Evolutionary conservation across 768 basidiomycete species (phyloP), one percentile per base, ranked within the genome.

Genomic region (Cubamyces lactineus): DNA sequence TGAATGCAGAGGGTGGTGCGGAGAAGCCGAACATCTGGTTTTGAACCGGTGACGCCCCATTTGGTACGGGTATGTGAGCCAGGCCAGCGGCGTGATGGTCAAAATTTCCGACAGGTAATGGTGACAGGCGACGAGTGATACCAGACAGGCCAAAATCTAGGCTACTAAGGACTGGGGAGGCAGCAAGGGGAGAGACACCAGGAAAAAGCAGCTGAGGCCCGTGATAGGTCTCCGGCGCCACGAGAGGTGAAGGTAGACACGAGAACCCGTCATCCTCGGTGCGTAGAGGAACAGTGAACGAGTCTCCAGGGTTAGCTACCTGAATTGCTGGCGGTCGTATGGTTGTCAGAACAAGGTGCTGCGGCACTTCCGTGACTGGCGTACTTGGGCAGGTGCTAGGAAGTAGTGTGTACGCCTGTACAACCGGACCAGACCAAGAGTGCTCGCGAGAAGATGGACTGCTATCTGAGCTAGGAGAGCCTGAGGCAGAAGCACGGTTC

Each of bases 231-330:
- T 30, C 28, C 28, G 8, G 28, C 28, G 28, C 8, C 28, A 8
- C 28, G 28, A 30, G 8, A 8, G 28, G 28, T 15, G 46, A 23
- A 46, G 17, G 7, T 28, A 26, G 19, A 13, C 38, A 26, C 13
- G 39, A 52, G 38, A 40, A 42, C 13, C n/a, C 15, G 11, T 40
- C n/a, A 48, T 12, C 26, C 5, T n/a, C 11, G 2, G 39, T 17
- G 13, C 56, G 49, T 38, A 65, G 52, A 48, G 64, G 59, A 6
- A 65, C 40, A 24, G 56, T 61, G 45, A 65, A 65, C 2, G 64
- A 65, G 28, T 56, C 23, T 4, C 64, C 64, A 17, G 59, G 50
- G 2, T 54, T 47, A 28, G 49, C 59, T 13, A 57, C 26, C 16
- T 65, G 59, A 0, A 65, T 16, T 4, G 47, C 16, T 17, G 56